A percentile compares a stretch with the other conserved stretches of the same genome.
These are phyloP conservation scores for Niebla homalea DNA, from an alignment of 495 filamentous ascomycete genomes.

Conservation along the genomic window DNA sequence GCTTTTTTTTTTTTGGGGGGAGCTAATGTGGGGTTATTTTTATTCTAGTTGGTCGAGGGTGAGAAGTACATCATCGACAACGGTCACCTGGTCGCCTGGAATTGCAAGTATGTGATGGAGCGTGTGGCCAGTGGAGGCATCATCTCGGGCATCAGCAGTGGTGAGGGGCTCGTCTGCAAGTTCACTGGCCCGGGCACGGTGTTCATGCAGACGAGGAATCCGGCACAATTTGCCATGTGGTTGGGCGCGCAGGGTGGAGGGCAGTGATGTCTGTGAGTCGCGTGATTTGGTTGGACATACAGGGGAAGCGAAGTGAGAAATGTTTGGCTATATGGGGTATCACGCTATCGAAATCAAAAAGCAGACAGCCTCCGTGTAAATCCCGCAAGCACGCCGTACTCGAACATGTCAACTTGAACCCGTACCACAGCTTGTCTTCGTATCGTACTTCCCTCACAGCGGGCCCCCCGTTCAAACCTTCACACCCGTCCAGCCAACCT, in stretches of 20 bases:
- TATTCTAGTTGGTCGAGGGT: conserved; percentile 47
- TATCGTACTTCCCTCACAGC: too few relatives aligned
- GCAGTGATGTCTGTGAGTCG: background rate
- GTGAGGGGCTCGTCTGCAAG: conserved; percentile 84
- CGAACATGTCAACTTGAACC: too few relatives aligned
- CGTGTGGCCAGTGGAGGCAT: conserved; percentile 82
- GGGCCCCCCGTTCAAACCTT: conserved; percentile 1
- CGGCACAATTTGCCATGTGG: conserved; percentile 44
- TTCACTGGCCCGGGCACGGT: conserved; percentile 88
- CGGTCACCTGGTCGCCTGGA: conserved; percentile 94
- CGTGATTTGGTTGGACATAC: too few relatives aligned
- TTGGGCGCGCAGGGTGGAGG: conserved; percentile 23
- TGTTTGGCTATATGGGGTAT: too few relatives aligned
- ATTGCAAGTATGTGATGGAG: conserved; percentile 83
- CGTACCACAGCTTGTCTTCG: too few relatives aligned
- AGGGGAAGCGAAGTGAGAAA: too few relatives aligned
- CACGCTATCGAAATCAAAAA: too few relatives aligned
- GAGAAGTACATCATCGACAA: conserved; percentile 92
- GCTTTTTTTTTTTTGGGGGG: background rate
- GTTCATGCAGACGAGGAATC: conserved; percentile 87
- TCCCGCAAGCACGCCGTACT: too few relatives aligned
- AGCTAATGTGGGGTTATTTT: background rate
- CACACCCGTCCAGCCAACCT: conserved; percentile 5
- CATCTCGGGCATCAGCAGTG: conserved; percentile 61
- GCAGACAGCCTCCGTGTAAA: too few relatives aligned